Percentiles rank a stretch among this genome's conserved stretches.
phyloP scores from a whole-genome alignment of 73 alveolate genomes.

The Paramecium pentaurelia region DNA sequence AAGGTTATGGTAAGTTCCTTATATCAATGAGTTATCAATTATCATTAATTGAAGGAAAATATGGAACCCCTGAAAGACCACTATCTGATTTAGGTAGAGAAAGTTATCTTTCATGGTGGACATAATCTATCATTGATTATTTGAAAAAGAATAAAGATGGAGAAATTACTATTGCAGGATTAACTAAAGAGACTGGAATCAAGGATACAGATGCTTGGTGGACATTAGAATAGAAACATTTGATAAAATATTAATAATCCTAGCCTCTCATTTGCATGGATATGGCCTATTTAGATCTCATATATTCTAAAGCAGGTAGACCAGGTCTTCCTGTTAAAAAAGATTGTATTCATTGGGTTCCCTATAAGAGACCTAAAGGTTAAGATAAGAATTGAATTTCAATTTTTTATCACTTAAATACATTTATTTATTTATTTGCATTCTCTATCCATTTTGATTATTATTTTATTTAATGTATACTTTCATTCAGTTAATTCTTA shows the following conservation, averaged over 20 bases:
- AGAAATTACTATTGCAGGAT: slow-evolving; percentile 73
- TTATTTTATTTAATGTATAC: background rate
- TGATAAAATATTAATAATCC: slow-evolving; percentile 87
- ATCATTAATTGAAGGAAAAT: slow-evolving; percentile 73
- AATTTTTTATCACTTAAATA: background rate
- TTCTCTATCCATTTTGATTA: background rate
- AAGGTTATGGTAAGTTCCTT: slow-evolving; percentile 98
- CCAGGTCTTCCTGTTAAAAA: slow-evolving; percentile 91
- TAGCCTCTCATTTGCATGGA: slow-evolving; percentile 81
- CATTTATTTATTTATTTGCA: background rate
- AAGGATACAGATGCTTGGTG: slow-evolving; percentile 78
- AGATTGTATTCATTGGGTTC: slow-evolving; percentile 93
- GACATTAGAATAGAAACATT: slow-evolving; percentile 86
- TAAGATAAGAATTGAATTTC: slow-evolving; percentile 40
- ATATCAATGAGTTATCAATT: slow-evolving; percentile 93
- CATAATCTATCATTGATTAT: slow-evolving; percentile 75
- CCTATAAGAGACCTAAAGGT: slow-evolving; percentile 64
- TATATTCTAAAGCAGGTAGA: slow-evolving; percentile 87
- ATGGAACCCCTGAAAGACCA: slow-evolving; percentile 96
- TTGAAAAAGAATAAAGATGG: slow-evolving; percentile 70
- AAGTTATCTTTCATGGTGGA: slow-evolving; percentile 91
- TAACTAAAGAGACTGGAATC: slow-evolving; percentile 82
- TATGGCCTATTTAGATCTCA: slow-evolving; percentile 74
- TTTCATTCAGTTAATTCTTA: background rate
- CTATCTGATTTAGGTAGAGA: slow-evolving; percentile 91